These are phyloP conservation scores for Saccharomycopsis sp. DNA, from an alignment of 805 yeast species.

Conservation along the genomic window DNA sequence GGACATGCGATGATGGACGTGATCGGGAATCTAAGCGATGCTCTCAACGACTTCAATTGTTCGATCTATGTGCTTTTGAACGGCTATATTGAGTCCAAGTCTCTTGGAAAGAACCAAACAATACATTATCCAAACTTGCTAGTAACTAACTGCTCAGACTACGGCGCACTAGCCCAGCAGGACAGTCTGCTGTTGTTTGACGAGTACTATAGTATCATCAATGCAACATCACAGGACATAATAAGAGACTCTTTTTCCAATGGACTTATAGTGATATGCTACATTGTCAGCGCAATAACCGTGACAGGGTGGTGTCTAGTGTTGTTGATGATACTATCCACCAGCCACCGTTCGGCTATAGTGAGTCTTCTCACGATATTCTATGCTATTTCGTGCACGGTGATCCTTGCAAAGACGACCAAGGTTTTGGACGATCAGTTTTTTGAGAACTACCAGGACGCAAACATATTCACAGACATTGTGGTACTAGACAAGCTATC, in stretches of 20 bases:
- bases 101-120: not conserved
- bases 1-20: not conserved
- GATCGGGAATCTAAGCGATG: not conserved
- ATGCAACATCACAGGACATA: not conserved
- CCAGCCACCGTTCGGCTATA: slow-evolving; percentile 5
- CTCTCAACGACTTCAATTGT: slow-evolving; percentile 1
- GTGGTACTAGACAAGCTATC: slow-evolving; percentile 1
- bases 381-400: slow-evolving; percentile 12
- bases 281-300: slow-evolving; percentile 14
- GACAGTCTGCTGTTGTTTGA: not conserved
- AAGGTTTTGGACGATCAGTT: slow-evolving; percentile 13
- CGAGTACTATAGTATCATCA: not conserved
- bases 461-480: slow-evolving; percentile 5
- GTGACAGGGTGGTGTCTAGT: slow-evolving; percentile 19
- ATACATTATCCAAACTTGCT: slow-evolving; percentile 5
- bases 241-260: slow-evolving; percentile 22
- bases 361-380: slow-evolving; percentile 13
- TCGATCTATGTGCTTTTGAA: slow-evolving; percentile 6
- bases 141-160: slow-evolving; percentile 9
- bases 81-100: slow-evolving; percentile 3
- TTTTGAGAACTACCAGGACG: slow-evolving; percentile 13
- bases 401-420: slow-evolving; percentile 16
- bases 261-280: slow-evolving; percentile 23
- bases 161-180: not conserved
- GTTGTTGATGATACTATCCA: slow-evolving; percentile 12